Base-by-base conservation (phyloP, 2,329 filamentous ascomycete genomes). In the Byssoonygena ceratinophila region DNA sequence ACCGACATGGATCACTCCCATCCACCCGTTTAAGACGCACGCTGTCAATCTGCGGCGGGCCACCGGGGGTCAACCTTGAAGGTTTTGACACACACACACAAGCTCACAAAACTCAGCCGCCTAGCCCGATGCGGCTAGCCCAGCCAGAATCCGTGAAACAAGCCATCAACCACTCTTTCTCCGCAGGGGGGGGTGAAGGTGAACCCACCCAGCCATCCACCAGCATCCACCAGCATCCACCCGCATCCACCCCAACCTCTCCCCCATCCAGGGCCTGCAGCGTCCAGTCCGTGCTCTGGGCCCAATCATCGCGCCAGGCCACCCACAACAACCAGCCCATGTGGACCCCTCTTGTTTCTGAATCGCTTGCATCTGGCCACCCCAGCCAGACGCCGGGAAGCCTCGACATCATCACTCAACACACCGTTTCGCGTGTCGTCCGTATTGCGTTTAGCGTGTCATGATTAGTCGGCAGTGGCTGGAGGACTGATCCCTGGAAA, bases 351-450 rank as follows among this genome's bases (percentile, higher is more conserved):
- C n/a, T 4, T 51, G 40, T 45, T 43, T 36, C 48, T 43, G 29
- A 43, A 45, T 51, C 39, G 48, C 48, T 36, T 51, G 48, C 48
- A 43, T 44, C 48, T 43, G 20, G 47, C 47, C 47, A 46, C 44
- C 44, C 44, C 44, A 34, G 18, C 29, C 27, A 14, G 3, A 34
- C 31, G 12, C 16, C 14, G 20, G 31, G 14, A 34, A 46, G 31
- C 37, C 44, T 36, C 45, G 32, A 47, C 32, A 47, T 47, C 45
- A 37, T 47, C 45, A 37, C 45, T 47, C 45, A 32, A 47, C 45
- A 47, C 45, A 47, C 45, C 45, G 45, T 37, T 47, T 47, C 32
- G 45, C 45, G 45, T 47, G 45, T 37, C 29, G 18, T 7, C 45
- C 45, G 32, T 16, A 14, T 36, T 46, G 29, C 16, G 18, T 34